phyloP scores from a whole-genome alignment of 2,329 filamentous ascomycete genomes.

The Alternaria alternata region DNA sequence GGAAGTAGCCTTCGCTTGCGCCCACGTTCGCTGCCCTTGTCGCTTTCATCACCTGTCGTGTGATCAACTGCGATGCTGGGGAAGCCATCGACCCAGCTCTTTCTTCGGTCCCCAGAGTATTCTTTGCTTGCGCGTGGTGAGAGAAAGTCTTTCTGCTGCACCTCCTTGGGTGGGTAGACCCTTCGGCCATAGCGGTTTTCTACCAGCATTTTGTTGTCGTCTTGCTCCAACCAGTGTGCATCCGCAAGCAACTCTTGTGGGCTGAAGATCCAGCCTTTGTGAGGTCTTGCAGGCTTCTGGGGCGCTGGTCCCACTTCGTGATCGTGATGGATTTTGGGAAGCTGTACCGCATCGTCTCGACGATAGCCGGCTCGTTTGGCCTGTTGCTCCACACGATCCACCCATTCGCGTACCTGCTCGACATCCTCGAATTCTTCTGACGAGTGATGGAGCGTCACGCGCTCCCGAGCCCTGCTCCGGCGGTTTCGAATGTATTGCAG shows the following conservation, averaged over 20 bases:
- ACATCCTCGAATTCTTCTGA: slow-evolving; percentile 80
- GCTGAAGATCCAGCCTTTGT: slow-evolving; percentile 84
- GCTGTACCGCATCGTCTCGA: slow-evolving; percentile 42
- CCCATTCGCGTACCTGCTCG: slow-evolving; percentile 75
- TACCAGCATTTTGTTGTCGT: slow-evolving; percentile 79
- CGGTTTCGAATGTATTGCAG: slow-evolving; percentile 92
- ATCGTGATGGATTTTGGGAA: slow-evolving; percentile 44
- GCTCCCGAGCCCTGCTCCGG: slow-evolving; percentile 81
- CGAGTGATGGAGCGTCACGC: slow-evolving; percentile 76
- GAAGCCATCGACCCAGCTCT: slow-evolving; percentile 45
- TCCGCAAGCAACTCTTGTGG: slow-evolving; percentile 90
- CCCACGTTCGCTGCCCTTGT: slow-evolving; percentile 48
- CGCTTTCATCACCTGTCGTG: slow-evolving; percentile 48
- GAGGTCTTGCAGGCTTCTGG: slow-evolving; percentile 72
- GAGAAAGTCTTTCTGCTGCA: slow-evolving; percentile 37
- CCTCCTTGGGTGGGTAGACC: slow-evolving; percentile 63
- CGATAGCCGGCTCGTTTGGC: slow-evolving; percentile 51
- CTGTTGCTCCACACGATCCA: slow-evolving; percentile 70
- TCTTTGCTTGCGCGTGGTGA: slow-evolving; percentile 46
- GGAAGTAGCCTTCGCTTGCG: slow-evolving; percentile 46
- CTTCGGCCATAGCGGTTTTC: slow-evolving; percentile 80
- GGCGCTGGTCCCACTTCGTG: slow-evolving; percentile 30
- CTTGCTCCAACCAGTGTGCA: slow-evolving; percentile 87
- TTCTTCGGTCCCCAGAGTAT: slow-evolving; percentile 42
- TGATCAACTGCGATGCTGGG: slow-evolving; percentile 37